phyloP scores from a whole-genome alignment of 768 basidiomycete genomes.

The Mycena venus region DNA sequence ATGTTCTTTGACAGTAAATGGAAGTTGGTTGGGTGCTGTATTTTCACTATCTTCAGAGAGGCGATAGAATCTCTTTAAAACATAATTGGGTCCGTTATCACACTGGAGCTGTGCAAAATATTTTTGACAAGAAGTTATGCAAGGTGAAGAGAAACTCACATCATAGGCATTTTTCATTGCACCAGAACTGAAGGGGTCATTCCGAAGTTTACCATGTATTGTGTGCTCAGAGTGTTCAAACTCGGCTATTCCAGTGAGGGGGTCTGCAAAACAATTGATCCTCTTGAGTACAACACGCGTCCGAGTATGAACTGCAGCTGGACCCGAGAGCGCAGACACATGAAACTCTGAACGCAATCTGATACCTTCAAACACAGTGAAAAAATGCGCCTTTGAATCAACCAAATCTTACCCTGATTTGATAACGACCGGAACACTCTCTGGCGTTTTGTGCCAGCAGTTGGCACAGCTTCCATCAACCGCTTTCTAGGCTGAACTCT shows the following conservation, averaged over 20 bases:
- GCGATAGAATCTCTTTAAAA: not conserved
- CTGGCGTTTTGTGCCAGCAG: not conserved
- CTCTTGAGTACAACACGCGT: not conserved
- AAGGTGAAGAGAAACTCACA: no score
- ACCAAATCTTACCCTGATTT: not conserved
- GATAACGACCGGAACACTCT: not conserved
- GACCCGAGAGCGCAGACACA: not conserved
- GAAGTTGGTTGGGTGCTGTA: not conserved
- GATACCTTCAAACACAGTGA: not conserved
- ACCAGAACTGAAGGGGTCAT: not conserved
- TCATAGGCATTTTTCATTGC: slow-evolving; percentile 3
- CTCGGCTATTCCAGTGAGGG: not conserved
- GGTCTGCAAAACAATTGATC: not conserved
- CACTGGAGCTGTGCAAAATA: no score
- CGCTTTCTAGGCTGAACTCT: not conserved
- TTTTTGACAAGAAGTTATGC: no score
- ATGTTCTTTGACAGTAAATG: not conserved
- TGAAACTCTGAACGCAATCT: not conserved
- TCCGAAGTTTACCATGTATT: not conserved
- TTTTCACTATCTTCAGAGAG: not conserved
- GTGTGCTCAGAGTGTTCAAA: not conserved
- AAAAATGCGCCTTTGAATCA: not conserved
- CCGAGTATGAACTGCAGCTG: not conserved
- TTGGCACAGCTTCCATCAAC: not conserved
- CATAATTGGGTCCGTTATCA: not conserved